These are phyloP conservation scores for Shiraia sp. DNA, from an alignment of 2,329 filamentous ascomycete genomes.

Conservation along the genomic window DNA sequence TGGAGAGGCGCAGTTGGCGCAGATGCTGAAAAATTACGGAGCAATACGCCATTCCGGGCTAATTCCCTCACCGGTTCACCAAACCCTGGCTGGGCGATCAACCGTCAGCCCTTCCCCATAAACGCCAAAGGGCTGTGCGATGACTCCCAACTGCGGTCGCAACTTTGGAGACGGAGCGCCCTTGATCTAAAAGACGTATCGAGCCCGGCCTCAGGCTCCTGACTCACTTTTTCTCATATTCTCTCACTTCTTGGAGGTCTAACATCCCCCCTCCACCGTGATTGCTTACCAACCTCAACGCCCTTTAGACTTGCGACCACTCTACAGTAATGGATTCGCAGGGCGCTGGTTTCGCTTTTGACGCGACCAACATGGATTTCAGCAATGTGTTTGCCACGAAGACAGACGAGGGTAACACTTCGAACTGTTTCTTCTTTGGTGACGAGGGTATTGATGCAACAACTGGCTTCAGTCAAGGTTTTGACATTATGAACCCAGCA, in stretches of 20 bases:
- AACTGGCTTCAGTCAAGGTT: slow-evolving; percentile 18
- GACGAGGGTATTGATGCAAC: slow-evolving; percentile 43
- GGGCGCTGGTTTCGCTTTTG: slow-evolving; percentile 39
- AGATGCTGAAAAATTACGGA: slow-evolving; percentile 6
- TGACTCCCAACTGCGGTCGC: slow-evolving; percentile 17
- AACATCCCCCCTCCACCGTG: slow-evolving; percentile 17
- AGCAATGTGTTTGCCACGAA: slow-evolving; percentile 33
- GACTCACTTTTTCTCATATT: slow-evolving; percentile 34
- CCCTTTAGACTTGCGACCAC: slow-evolving; percentile 22
- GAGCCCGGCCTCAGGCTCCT: slow-evolving; percentile 33
- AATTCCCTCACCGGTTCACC: slow-evolving; percentile 18
- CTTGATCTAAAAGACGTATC: slow-evolving; percentile 30
- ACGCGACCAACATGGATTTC: slow-evolving; percentile 35
- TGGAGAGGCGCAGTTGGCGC: neutral
- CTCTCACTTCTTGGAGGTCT: slow-evolving; percentile 26
- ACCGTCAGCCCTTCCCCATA: slow-evolving; percentile 16
- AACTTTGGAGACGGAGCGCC: slow-evolving; percentile 17
- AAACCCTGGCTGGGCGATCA: slow-evolving; percentile 9
- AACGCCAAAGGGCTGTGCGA: slow-evolving; percentile 16
- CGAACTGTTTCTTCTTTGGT: slow-evolving; percentile 32
- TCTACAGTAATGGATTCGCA: slow-evolving; percentile 24
- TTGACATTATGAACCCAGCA: slow-evolving; percentile 28
- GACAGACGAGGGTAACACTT: slow-evolving; percentile 37
- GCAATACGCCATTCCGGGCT: slow-evolving; percentile 6
- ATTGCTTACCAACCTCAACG: slow-evolving; percentile 24